phyloP scores from a whole-genome alignment of 1,284 basidiomycete genomes.

The Cryptococcus hybrid region DNA sequence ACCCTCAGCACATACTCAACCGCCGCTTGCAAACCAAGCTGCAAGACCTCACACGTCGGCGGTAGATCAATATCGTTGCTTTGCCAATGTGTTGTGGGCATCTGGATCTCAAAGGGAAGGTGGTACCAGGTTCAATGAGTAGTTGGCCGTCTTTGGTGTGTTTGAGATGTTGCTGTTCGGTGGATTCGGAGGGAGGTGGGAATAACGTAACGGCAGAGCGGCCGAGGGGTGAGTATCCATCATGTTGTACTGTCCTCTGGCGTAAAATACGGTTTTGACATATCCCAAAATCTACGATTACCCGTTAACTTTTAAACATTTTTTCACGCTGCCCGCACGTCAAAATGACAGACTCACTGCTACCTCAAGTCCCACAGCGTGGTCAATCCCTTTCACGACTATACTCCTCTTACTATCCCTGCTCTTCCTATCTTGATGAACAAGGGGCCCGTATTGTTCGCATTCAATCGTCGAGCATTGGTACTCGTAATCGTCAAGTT shows the following conservation, averaged over 20 bases:
- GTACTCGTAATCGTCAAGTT: constrained; percentile 19
- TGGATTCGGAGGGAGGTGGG: constrained; percentile 8
- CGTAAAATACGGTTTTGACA: constrained; percentile 31
- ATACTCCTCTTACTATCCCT: constrained; percentile 25
- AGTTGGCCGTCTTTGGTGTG: constrained; percentile 15
- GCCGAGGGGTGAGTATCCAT: constrained; percentile 32
- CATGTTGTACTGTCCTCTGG: constrained; percentile 36
- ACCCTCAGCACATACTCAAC: constrained; percentile 34
- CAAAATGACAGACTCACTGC: constrained; percentile 19
- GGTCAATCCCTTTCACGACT: constrained; percentile 32
- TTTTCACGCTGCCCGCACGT: neutral
- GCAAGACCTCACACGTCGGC: constrained; percentile 26
- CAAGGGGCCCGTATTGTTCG: constrained; percentile 29
- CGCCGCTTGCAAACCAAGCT: constrained; percentile 32
- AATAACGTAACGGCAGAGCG: constrained; percentile 17
- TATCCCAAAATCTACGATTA: constrained; percentile 25
- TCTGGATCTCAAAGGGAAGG: constrained; percentile 28
- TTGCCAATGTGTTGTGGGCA: constrained; percentile 27
- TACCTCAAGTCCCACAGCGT: constrained; percentile 28
- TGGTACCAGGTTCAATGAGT: constrained; percentile 17
- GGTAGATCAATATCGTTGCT: constrained; percentile 26
- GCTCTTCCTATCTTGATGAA: constrained; percentile 22
- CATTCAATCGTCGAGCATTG: constrained; percentile 19
- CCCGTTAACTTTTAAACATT: neutral
- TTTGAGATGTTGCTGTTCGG: neutral